These are phyloP conservation scores for Cyphellophora attinorum DNA, from an alignment of 2,329 filamentous ascomycete species.

Conservation along the genomic window DNA sequence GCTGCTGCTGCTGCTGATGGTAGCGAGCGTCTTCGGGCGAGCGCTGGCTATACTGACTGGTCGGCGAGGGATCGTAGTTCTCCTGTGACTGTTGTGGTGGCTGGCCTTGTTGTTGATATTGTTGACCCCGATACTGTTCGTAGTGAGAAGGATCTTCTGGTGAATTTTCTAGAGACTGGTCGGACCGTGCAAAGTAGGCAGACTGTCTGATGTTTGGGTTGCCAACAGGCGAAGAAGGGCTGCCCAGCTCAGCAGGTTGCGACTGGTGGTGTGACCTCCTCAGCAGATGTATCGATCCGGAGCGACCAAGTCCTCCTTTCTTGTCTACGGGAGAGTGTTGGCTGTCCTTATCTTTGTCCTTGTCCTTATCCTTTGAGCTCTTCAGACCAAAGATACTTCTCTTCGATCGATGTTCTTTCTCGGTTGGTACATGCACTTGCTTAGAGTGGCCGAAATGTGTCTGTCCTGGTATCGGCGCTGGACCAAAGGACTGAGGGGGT, in stretches of 20 bases:
- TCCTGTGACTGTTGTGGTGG: conserved; percentile 2
- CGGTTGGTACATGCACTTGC: conserved; percentile 10
- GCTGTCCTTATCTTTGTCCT: conserved; percentile 14
- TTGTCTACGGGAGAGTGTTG: conserved; percentile 6
- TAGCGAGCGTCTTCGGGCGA: conserved; percentile 8
- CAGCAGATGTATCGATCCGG: conserved; percentile 16
- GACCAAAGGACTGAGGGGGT: conserved; percentile 8
- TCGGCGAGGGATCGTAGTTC: background rate
- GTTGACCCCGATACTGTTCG: conserved; percentile 9
- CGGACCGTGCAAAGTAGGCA: background rate
- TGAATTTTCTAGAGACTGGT: background rate
- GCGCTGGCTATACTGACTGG: background rate
- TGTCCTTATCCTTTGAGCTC: conserved; percentile 17
- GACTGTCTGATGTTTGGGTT: conserved; percentile 3
- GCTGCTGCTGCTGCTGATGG: conserved; percentile 4
- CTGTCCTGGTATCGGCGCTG: conserved; percentile 12
- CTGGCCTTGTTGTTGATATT: background rate
- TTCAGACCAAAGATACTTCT: conserved; percentile 14
- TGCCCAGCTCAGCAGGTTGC: background rate
- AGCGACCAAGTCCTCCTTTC: conserved; percentile 10
- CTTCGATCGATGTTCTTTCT: conserved; percentile 15
- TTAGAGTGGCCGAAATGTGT: conserved; percentile 16
- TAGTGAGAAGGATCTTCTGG: conserved; percentile 3
- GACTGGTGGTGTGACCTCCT: conserved; percentile 9
- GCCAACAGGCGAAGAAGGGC: background rate